These are phyloP conservation scores for Choricystis sp. DNA, from an alignment of 139 green algal genomes.

Conservation along the genomic window DNA sequence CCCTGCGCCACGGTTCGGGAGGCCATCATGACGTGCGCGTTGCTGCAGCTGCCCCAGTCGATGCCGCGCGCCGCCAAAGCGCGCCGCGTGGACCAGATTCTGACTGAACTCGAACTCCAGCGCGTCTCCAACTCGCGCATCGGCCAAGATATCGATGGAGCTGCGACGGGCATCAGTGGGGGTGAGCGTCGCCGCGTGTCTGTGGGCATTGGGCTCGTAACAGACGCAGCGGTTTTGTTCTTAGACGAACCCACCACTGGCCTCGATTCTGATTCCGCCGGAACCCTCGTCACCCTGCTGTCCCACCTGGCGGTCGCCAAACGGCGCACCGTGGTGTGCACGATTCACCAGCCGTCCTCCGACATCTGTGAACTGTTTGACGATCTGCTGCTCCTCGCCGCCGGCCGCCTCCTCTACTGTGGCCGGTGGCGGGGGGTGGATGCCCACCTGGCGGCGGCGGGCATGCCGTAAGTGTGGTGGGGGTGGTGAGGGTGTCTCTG, in stretches of 20 bases:
- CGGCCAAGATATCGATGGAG: slow-evolving; percentile 23
- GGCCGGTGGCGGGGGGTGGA: slow-evolving; percentile 5
- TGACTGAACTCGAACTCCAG: slow-evolving; percentile 24
- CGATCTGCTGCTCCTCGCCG: slow-evolving; percentile 18
- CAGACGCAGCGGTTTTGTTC: slow-evolving; percentile 26
- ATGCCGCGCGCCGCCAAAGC: slow-evolving; percentile 23
- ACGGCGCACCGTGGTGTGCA: slow-evolving; percentile 19
- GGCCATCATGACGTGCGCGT: slow-evolving; percentile 31
- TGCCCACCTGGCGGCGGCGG: not conserved
- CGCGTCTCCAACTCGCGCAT: slow-evolving; percentile 24
- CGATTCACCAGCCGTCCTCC: slow-evolving; percentile 35
- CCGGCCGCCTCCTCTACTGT: slow-evolving; percentile 20
- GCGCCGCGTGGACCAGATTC: slow-evolving; percentile 10
- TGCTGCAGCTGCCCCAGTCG: slow-evolving; percentile 36
- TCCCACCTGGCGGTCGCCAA: slow-evolving; percentile 6
- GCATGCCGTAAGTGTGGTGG: not conserved
- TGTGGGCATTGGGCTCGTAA: slow-evolving; percentile 28
- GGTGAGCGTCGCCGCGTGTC: slow-evolving; percentile 35
- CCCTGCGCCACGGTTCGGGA: slow-evolving; percentile 40
- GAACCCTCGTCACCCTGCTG: slow-evolving; percentile 24
- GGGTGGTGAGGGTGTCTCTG: not conserved
- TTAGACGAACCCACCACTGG: slow-evolving; percentile 37
- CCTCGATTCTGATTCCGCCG: slow-evolving; percentile 17
- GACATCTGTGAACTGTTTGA: slow-evolving; percentile 30
- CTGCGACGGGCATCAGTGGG: slow-evolving; percentile 13